Evolutionary conservation across 371 early-diverging fungal species (phyloP).

Genomic region (Apophysomyces trapeziformis): DNA sequence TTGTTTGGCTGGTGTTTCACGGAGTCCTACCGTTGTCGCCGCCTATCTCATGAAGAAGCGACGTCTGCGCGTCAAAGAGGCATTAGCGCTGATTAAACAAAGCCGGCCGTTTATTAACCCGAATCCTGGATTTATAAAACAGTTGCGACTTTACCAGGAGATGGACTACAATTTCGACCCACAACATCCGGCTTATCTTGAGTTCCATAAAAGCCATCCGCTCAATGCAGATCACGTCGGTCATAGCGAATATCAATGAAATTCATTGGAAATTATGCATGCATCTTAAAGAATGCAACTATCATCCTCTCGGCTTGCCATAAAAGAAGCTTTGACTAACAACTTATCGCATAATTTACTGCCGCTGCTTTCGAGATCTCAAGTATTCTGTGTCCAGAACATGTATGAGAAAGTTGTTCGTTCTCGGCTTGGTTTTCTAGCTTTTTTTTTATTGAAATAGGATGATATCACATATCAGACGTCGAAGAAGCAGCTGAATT

Average conservation of each 20-base stretch:
- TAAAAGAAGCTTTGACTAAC: too few relatives aligned
- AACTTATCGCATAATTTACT: too few relatives aligned
- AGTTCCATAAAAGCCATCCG: slow-evolving; percentile 57
- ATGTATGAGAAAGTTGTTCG: too few relatives aligned
- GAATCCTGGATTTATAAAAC: slow-evolving; percentile 75
- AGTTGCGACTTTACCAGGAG: slow-evolving; percentile 67
- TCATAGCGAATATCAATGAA: slow-evolving; percentile 29
- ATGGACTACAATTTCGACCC: slow-evolving; percentile 63
- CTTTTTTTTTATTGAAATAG: neutral
- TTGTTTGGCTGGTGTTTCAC: slow-evolving; percentile 53
- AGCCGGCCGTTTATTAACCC: slow-evolving; percentile 67
- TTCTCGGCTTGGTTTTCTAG: too few relatives aligned
- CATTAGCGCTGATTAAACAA: slow-evolving; percentile 56
- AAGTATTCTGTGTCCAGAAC: too few relatives aligned
- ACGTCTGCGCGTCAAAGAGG: slow-evolving; percentile 50
- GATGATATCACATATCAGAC: slow-evolving; percentile 1
- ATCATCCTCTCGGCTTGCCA: too few relatives aligned
- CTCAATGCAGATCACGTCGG: slow-evolving; percentile 42
- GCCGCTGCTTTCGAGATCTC: too few relatives aligned
- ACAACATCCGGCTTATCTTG: slow-evolving; percentile 61
- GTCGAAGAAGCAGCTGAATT: slow-evolving; percentile 32
- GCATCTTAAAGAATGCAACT: too few relatives aligned
- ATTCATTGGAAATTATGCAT: too few relatives aligned
- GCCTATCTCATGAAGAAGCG: slow-evolving; percentile 77
- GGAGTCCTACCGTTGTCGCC: slow-evolving; percentile 45